phyloP scores from a whole-genome alignment of 2,329 filamentous ascomycete genomes.

The Hypoxylon sp. region DNA sequence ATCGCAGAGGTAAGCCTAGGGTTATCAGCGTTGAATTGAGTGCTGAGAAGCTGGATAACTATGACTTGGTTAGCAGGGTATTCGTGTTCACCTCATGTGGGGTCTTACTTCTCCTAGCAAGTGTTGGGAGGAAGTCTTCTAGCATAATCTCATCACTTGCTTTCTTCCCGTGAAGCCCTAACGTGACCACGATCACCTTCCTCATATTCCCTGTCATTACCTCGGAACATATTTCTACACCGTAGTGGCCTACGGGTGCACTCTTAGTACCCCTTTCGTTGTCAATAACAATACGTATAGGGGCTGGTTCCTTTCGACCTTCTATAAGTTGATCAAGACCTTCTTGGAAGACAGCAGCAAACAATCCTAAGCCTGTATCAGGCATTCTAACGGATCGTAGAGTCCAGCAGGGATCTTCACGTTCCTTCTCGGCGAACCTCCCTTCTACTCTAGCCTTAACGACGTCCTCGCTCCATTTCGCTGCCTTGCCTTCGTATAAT shows the following conservation, averaged over 20 bases:
- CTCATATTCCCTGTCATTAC: constrained; percentile 69
- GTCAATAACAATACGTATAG: constrained; percentile 81
- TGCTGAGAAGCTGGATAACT: constrained; percentile 81
- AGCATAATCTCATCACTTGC: constrained; percentile 80
- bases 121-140: constrained; percentile 80
- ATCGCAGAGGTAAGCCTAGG: constrained; percentile 75
- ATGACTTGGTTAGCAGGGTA: constrained; percentile 52
- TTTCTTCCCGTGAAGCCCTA: constrained; percentile 78
- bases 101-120: constrained; percentile 78
- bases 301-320: constrained; percentile 76
- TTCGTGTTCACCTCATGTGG: neutral
- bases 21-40: constrained; percentile 78
- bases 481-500: constrained; percentile 81
- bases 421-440: constrained; percentile 85
- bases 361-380: constrained; percentile 71
- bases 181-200: constrained; percentile 65
- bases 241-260: constrained; percentile 75
- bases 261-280: constrained; percentile 76
- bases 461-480: constrained; percentile 85
- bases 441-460: constrained; percentile 88
- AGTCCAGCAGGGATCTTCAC: constrained; percentile 85
- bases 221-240: constrained; percentile 79
- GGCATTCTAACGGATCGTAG: constrained; percentile 77
- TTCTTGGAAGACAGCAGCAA: constrained; percentile 81
- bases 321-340: constrained; percentile 73